Evolutionary conservation across 1,284 basidiomycete species (phyloP), one percentile per base, ranked within the genome.

Genomic region (Neonothopanus nambi): DNA sequence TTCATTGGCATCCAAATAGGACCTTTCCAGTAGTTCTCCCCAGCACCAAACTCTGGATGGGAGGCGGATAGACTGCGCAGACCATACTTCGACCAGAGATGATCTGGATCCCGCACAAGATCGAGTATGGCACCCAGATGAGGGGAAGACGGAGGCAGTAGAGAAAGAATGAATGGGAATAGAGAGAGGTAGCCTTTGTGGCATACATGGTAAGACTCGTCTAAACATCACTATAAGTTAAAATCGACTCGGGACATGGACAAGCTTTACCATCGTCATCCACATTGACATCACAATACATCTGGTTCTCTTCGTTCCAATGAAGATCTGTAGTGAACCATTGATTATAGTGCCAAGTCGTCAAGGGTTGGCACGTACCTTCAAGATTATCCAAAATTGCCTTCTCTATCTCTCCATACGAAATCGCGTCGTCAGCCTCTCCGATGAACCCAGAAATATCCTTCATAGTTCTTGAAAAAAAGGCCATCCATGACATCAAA

Each of bases 1-100:
- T 98, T 97, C 87, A 98, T 94, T 67, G 93, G 95, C 26, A 97
- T 81, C 95, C 95, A 98, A 51, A 98, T 89, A 2, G 95, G 93
- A 2, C 95, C 94, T 63, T 89, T 88, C 95, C 95, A 98, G 70
- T 98, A 98, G 70, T 97, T 92, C 67, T 98, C 95, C 48, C 89
- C 95, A 63, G 85, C 75, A 15, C 94, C 95, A 62, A 93, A 98
- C 52, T 89, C 80, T n/a, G 87, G 83, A 65, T 98, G 92, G 15
- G 84, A 82, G 35, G 80, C 84, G 12, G 91, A 93, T 49, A 98
- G 73, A 61, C 92, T 95, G 37, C 95, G 87, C 38, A 98, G 76
- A 44, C 95, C 95, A 67, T 87, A 94, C 1, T 84, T 79, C 2
- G 93, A 95, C 95, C 95, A 98, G 24, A 98, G 80, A 58, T 93